A percentile compares a stretch with the other conserved stretches of the same genome.
Evolutionary conservation across 257 asterid genomes (phyloP).

Genomic region (Penstemon barbatus): DNA sequence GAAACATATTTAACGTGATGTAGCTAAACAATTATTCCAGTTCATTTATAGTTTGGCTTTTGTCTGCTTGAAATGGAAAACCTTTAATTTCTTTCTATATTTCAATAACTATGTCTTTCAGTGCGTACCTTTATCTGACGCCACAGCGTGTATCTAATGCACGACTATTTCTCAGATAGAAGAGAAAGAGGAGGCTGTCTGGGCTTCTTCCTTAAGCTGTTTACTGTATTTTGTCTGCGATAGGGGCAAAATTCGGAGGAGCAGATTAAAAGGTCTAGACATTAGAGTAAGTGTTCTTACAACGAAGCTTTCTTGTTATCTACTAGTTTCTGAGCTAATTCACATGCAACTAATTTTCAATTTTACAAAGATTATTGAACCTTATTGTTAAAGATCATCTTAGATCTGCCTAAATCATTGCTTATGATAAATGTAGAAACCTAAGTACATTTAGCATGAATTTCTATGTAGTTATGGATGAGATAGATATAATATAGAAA

Average conservation of each 20-base stretch:
- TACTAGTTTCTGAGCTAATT: conserved; percentile 13
- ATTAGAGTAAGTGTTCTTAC: conserved; percentile 73
- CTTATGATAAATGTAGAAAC: conserved; percentile 2
- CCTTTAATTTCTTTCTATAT: conserved; percentile 11
- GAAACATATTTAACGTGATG: not conserved
- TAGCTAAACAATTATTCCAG: conserved; percentile 6
- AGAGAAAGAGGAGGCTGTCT: conserved; percentile 88
- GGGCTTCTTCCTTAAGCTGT: conserved; percentile 99
- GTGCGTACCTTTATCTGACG: conserved; percentile 7
- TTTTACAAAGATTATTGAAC: not conserved
- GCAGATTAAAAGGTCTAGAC: conserved; percentile 90
- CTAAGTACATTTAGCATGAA: conserved; percentile 5
- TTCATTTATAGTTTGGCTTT: conserved; percentile 8
- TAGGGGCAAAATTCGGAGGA: conserved; percentile 93
- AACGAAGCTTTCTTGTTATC: conserved; percentile 21
- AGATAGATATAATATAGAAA: conserved; percentile 11
- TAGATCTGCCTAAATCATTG: conserved; percentile 18
- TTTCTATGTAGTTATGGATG: conserved; percentile 10
- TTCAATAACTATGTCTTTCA: conserved; percentile 4
- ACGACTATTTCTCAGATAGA: conserved; percentile 56
- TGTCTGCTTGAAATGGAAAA: conserved; percentile 12
- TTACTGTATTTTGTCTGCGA: conserved; percentile 88
- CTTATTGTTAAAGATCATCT: not conserved
- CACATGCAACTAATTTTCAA: conserved; percentile 21
- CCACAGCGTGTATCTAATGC: conserved; percentile 26